phyloP scores from a whole-genome alignment of 2,329 filamentous ascomycete genomes.

The Exophiala calicioides region DNA sequence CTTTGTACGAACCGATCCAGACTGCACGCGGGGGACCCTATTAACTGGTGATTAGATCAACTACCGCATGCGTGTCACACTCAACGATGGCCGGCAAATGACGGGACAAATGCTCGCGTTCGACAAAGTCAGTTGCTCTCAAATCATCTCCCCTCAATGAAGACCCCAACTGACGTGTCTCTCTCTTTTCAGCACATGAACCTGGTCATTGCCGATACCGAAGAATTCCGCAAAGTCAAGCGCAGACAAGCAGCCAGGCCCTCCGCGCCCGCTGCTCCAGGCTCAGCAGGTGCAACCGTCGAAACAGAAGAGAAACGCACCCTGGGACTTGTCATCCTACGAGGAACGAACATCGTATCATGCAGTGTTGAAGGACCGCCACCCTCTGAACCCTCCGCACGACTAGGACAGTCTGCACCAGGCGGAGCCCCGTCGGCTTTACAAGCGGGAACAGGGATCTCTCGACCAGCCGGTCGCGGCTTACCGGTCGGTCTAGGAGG shows the following conservation, averaged over 20 bases:
- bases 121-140: slow-evolving; percentile 73
- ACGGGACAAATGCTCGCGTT: slow-evolving; percentile 98
- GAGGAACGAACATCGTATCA: slow-evolving; percentile 91
- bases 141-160: not conserved
- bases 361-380: slow-evolving; percentile 94
- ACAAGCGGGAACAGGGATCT: slow-evolving; percentile 82
- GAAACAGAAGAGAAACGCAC: slow-evolving; percentile 97
- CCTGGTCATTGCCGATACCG: slow-evolving; percentile 94
- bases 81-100: slow-evolving; percentile 95
- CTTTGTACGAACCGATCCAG: slow-evolving; percentile 49
- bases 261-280: slow-evolving; percentile 61
- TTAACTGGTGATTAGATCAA: slow-evolving; percentile 70
- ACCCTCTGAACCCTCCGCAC: slow-evolving; percentile 85
- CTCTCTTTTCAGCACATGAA: slow-evolving; percentile 83
- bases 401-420: slow-evolving; percentile 75
- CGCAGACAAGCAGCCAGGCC: slow-evolving; percentile 76
- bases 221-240: slow-evolving; percentile 93
- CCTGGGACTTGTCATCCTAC: slow-evolving; percentile 91
- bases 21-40: slow-evolving; percentile 3
- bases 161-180: slow-evolving; percentile 1
- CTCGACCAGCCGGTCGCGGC: slow-evolving; percentile 86
- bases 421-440: slow-evolving; percentile 65
- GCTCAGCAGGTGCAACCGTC: slow-evolving; percentile 61
- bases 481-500: slow-evolving; percentile 80
- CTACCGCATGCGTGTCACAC: slow-evolving; percentile 96